A percentile compares a stretch with the other conserved stretches of the same genome.
Conservation (phyloP, 257 asterid genomes). For the Penstemon newberryi region DNA sequence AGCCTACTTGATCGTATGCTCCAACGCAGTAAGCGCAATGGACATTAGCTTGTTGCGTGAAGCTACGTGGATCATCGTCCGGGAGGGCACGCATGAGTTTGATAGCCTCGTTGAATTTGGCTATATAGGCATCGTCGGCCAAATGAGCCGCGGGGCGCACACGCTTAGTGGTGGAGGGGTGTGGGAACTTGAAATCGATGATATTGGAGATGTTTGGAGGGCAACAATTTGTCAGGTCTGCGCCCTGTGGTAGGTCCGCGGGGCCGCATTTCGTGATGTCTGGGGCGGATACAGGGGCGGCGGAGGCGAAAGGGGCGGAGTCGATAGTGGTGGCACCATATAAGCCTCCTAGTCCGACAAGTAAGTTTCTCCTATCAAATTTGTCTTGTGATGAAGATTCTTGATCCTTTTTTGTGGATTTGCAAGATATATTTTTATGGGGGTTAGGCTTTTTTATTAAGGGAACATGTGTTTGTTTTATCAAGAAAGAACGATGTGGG, state of each 20-base stretch:
- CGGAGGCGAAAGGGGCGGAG: conserved; percentile 49
- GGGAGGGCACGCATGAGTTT: conserved; percentile 76
- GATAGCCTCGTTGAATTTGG: conserved; percentile 54
- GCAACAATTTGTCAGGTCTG: conserved; percentile 65
- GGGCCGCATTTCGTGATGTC: conserved; percentile 80
- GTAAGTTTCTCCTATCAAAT: conserved; percentile 55
- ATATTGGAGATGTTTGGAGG: conserved; percentile 50
- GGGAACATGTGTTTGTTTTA: conserved; percentile 32
- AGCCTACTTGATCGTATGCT: conserved; percentile 74
- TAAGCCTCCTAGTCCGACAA: conserved; percentile 69
- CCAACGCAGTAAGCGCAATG: conserved; percentile 93
- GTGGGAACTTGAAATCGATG: conserved; percentile 53
- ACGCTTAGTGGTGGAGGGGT: conserved; percentile 40
- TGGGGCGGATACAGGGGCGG: conserved; percentile 64
- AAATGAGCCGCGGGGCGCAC: conserved; percentile 79
- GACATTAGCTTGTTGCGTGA: conserved; percentile 73
- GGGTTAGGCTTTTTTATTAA: conserved; percentile 23
- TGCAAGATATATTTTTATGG: conserved; percentile 46
- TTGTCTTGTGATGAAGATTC: conserved; percentile 24
- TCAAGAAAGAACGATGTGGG: conserved; percentile 23
- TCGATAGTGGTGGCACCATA: conserved; percentile 61
- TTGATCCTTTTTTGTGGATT: conserved; percentile 33
- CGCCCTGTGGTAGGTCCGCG: conserved; percentile 60
- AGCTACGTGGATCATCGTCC: conserved; percentile 77
- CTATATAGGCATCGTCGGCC: conserved; percentile 47